phyloP scores from a whole-genome alignment of 129 eudicot genomes.

The Tagetes patula region DNA sequence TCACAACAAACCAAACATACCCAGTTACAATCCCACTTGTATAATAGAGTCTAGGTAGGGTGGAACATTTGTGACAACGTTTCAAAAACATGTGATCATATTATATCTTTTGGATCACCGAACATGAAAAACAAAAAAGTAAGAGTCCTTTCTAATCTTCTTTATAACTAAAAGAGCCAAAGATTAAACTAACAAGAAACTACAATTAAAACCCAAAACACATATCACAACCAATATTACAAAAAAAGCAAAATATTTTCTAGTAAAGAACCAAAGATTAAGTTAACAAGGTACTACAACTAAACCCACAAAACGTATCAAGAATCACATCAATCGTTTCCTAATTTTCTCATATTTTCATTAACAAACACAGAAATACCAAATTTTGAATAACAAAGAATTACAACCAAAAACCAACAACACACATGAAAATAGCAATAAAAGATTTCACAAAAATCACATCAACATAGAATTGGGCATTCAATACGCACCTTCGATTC shows the following conservation, averaged over 20 bases:
- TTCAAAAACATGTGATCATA: not conserved
- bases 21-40: no score
- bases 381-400: not conserved
- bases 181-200: slow-evolving; percentile 10
- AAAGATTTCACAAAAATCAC: not conserved
- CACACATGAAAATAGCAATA: not conserved
- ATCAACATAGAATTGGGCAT: not conserved
- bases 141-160: not conserved
- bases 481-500: slow-evolving; percentile 38
- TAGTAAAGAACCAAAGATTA: not conserved
- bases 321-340: not conserved
- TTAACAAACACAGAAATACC: not conserved
- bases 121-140: not conserved
- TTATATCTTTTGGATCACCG: not conserved
- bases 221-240: not conserved
- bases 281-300: not conserved
- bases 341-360: not conserved
- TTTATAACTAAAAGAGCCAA: not conserved
- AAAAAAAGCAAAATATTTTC: not conserved
- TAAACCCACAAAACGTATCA: not conserved
- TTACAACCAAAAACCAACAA: slow-evolving; percentile 9
- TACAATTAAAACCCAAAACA: not conserved
- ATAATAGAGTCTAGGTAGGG: no score
- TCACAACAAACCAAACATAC: not conserved
- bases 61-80: not conserved